phyloP scores from a whole-genome alignment of 139 green algal species.

The Chloropicon primus region DNA sequence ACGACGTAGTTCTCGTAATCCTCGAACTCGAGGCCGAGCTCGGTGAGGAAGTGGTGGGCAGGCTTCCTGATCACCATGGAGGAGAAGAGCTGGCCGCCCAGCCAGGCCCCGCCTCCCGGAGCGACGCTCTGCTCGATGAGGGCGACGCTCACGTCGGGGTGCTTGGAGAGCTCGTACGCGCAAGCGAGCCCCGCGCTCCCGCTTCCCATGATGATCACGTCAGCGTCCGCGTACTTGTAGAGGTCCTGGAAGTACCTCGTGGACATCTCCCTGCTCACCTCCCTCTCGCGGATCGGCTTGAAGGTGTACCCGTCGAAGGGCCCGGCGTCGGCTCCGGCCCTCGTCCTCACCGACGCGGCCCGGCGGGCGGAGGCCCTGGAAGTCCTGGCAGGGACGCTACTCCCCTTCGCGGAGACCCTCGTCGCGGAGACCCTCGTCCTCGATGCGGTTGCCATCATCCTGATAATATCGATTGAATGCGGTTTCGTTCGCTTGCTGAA shows the following conservation, averaged over 20 bases:
- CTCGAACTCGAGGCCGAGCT: conserved; percentile 66
- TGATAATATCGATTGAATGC: too few species aligned
- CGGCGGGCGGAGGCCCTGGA: neutral
- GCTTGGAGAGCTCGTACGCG: conserved; percentile 89
- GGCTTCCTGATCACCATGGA: conserved; percentile 93
- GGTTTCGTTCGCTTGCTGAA: too few species aligned
- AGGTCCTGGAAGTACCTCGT: neutral
- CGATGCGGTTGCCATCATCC: neutral
- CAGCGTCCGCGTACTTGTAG: conserved; percentile 52
- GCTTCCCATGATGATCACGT: conserved; percentile 38
- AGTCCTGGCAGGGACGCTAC: too few species aligned
- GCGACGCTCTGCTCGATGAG: conserved; percentile 65
- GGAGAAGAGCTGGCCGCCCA: conserved; percentile 90
- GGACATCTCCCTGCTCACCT: neutral
- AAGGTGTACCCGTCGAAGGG: neutral
- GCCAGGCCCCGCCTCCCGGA: conserved; percentile 66
- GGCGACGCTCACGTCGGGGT: conserved; percentile 79
- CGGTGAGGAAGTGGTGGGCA: conserved; percentile 76
- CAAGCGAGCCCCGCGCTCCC: conserved; percentile 69
- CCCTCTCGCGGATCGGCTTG: neutral
- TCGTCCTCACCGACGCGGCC: neutral
- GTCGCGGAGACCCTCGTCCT: neutral
- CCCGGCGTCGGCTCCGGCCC: neutral
- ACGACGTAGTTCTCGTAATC: conserved; percentile 92
- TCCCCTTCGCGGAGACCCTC: neutral